phyloP scores from a whole-genome alignment of 495 filamentous ascomycete genomes.

The Polyplosphaeria fusca region DNA sequence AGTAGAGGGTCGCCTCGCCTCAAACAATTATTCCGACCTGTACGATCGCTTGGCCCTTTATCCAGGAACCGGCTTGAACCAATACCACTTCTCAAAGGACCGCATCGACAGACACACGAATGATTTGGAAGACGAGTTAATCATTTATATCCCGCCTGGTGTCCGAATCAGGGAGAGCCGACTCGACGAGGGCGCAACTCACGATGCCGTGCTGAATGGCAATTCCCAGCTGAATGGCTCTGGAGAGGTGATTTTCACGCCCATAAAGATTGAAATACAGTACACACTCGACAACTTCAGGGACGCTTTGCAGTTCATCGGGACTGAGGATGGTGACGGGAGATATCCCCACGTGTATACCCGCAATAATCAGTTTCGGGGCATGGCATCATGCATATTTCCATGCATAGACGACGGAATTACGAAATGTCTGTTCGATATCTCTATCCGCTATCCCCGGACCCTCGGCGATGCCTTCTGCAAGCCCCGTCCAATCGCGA shows the following conservation, averaged over 20 bases:
- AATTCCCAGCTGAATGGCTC: too few relatives aligned
- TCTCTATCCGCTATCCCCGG: conserved; percentile 78
- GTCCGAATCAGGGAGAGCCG: conserved; percentile 41
- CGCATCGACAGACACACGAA: conserved; percentile 51
- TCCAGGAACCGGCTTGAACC: conserved; percentile 60
- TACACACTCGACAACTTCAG: conserved; percentile 69
- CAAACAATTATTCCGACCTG: conserved; percentile 65
- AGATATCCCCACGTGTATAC: conserved; percentile 92
- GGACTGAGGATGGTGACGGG: conserved; percentile 68
- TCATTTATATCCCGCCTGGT: conserved; percentile 61
- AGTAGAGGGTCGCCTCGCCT: conserved; percentile 62
- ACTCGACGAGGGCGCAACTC: conserved; percentile 7
- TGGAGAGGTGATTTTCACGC: conserved; percentile 43
- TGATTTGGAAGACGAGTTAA: conserved; percentile 57
- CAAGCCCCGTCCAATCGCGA: conserved; percentile 19
- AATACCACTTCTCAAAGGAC: conserved; percentile 63
- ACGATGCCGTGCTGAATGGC: conserved; percentile 36
- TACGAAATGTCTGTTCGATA: conserved; percentile 78
- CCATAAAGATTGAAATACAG: conserved; percentile 63
- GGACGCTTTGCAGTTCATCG: conserved; percentile 89
- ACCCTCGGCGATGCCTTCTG: conserved; percentile 79
- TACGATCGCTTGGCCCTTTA: conserved; percentile 67
- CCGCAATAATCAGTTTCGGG: conserved; percentile 69
- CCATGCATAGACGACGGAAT: conserved; percentile 84
- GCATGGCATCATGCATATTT: conserved; percentile 80